A percentile compares a stretch with the other conserved stretches of the same genome.
These are phyloP conservation scores for Ettlia oleoabundans DNA, from an alignment of 139 green algal species.

Conservation along the genomic window DNA sequence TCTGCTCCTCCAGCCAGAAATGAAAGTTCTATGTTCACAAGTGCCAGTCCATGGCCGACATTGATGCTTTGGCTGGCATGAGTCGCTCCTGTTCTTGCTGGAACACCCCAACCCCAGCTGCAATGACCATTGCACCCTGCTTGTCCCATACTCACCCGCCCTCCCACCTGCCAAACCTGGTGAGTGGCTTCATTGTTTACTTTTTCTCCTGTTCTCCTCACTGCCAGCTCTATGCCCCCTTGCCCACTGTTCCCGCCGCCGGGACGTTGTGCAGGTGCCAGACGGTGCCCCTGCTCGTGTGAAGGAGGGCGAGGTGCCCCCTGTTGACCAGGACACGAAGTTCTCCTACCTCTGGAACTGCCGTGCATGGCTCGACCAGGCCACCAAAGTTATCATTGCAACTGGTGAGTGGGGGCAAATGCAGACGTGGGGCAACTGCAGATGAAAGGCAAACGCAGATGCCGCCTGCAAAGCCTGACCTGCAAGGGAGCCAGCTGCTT, in stretches of 20 bases:
- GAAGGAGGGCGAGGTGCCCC: slow-evolving; percentile 58
- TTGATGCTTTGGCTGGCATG: too few relatives aligned
- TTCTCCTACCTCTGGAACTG: slow-evolving; percentile 85
- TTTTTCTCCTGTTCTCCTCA: background rate
- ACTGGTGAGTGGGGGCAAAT: background rate
- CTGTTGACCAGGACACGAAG: slow-evolving; percentile 70
- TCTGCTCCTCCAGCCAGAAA: too few relatives aligned
- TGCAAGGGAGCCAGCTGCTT: too few relatives aligned
- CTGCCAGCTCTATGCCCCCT: background rate
- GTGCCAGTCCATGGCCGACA: too few relatives aligned
- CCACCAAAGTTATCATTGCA: slow-evolving; percentile 13
- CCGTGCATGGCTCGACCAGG: slow-evolving; percentile 54
- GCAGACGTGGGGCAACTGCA: background rate
- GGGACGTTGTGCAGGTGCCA: slow-evolving; percentile 75
- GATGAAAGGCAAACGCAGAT: background rate
- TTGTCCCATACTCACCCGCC: background rate
- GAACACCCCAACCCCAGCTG: background rate
- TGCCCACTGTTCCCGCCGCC: background rate
- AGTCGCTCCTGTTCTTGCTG: too few relatives aligned
- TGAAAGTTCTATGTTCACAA: too few relatives aligned
- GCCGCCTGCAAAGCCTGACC: too few relatives aligned
- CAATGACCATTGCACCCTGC: background rate
- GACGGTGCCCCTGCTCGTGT: slow-evolving; percentile 73
- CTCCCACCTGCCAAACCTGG: background rate
- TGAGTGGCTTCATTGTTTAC: too few relatives aligned